Conservation (phyloP, 148 eudicot genomes). For the Polygonum maritimum region DNA sequence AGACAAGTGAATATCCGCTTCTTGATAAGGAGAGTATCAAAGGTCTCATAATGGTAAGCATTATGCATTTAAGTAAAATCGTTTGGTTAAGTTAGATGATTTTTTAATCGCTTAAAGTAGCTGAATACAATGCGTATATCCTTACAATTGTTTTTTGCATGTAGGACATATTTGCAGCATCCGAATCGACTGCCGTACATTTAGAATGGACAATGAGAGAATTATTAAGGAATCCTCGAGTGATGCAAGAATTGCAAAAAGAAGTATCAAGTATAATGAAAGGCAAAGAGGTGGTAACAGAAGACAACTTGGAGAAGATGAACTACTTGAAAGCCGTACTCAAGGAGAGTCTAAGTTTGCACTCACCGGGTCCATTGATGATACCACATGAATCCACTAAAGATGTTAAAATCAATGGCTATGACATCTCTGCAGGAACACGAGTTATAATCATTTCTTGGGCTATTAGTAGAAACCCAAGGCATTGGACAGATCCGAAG, state of each 20-base stretch:
- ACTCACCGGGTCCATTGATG: constrained; percentile 18
- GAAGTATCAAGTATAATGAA: not conserved
- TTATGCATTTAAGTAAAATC: no score
- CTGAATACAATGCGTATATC: not conserved
- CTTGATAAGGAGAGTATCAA: constrained; percentile 11
- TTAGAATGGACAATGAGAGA: constrained; percentile 19
- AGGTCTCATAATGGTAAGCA: constrained; percentile 13
- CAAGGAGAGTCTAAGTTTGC: constrained; percentile 19
- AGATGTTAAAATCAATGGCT: constrained; percentile 10
- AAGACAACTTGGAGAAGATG: not conserved
- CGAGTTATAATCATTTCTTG: constrained; percentile 6
- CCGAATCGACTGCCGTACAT: constrained; percentile 7
- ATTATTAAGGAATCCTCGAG: constrained; percentile 14
- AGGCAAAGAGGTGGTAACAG: not conserved
- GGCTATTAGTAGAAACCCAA: constrained; percentile 5
- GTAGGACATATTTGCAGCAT: constrained; percentile 9
- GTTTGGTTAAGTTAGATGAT: not conserved
- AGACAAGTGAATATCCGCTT: not conserved
- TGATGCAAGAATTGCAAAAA: constrained; percentile 17
- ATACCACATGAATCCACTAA: constrained; percentile 8
- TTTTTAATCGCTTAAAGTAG: not conserved
- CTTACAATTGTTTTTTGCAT: not conserved
- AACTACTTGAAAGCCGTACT: constrained; percentile 20
- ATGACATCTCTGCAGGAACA: not conserved
- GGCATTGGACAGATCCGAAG: not conserved